Percentiles rank a stretch among this genome's conserved stretches.
Conservation (phyloP, 2,329 filamentous ascomycete genomes). For the Fusarium beomiforme region DNA sequence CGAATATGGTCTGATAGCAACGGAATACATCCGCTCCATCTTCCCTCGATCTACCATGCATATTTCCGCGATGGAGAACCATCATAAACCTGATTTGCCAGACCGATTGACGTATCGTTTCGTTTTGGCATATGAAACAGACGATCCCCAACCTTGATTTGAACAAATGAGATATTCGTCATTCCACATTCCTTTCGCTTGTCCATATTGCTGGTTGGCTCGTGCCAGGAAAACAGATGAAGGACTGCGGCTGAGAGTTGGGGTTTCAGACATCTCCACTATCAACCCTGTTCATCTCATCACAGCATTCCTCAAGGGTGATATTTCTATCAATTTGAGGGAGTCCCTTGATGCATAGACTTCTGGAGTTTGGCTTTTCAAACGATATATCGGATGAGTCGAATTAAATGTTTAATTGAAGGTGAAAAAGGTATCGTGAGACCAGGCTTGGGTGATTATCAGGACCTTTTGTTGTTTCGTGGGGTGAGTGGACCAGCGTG, state of each 20-base stretch:
- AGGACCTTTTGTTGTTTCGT: background rate
- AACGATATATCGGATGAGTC: background rate
- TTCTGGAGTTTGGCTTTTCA: background rate
- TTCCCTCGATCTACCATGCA: background rate
- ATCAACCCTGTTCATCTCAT: background rate
- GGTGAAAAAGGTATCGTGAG: fast-evolving
- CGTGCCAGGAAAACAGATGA: background rate
- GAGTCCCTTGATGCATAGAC: background rate
- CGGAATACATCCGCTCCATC: background rate
- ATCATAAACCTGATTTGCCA: background rate
- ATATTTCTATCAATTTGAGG: background rate
- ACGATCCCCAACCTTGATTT: background rate
- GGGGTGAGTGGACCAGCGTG: background rate
- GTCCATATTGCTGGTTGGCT: background rate
- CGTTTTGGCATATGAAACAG: background rate
- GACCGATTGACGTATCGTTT: background rate
- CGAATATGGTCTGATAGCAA: background rate
- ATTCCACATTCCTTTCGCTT: background rate
- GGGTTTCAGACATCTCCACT: background rate
- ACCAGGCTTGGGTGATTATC: background rate
- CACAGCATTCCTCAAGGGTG: background rate
- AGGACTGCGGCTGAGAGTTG: background rate
- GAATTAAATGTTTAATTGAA: background rate
- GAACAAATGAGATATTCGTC: background rate
- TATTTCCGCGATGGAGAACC: background rate